Conservation (phyloP, 2,329 filamentous ascomycete species). For the Fusarium chaquense region DNA sequence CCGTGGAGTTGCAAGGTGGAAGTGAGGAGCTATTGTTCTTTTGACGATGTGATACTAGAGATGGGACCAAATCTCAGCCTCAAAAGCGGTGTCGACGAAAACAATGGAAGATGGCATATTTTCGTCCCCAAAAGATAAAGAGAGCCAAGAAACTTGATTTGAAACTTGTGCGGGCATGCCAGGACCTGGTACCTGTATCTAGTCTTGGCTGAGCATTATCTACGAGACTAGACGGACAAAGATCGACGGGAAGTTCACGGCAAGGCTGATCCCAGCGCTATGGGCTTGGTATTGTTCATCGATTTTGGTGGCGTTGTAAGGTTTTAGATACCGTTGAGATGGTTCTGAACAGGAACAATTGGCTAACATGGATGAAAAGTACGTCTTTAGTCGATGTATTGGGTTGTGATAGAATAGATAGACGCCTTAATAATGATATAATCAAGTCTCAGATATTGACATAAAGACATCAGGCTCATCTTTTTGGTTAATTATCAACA, state of each 20-base stretch:
- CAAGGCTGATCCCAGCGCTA: conserved; percentile 7
- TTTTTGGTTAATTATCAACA: background rate
- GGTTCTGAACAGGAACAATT: background rate
- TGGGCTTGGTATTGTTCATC: conserved; percentile 25
- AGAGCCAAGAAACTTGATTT: conserved; percentile 1
- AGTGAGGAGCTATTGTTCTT: conserved; percentile 18
- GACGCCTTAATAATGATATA: background rate
- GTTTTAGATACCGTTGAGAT: conserved; percentile 1
- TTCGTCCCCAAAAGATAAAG: background rate
- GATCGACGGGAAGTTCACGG: background rate
- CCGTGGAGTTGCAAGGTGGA: background rate
- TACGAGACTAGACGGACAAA: background rate
- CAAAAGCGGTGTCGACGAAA: background rate
- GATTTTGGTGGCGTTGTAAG: conserved; percentile 15
- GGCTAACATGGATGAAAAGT: background rate
- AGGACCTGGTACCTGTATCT: background rate
- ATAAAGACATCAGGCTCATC: background rate
- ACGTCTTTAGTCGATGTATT: background rate
- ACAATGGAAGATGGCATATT: background rate
- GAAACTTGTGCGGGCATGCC: conserved; percentile 2
- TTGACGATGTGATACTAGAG: background rate
- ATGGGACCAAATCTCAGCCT: background rate
- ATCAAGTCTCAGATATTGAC: too few relatives aligned
- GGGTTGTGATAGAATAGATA: background rate
- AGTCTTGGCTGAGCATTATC: background rate